Base-by-base conservation (phyloP, 257 asterid species). In the Linderniella brevidens region DNA sequence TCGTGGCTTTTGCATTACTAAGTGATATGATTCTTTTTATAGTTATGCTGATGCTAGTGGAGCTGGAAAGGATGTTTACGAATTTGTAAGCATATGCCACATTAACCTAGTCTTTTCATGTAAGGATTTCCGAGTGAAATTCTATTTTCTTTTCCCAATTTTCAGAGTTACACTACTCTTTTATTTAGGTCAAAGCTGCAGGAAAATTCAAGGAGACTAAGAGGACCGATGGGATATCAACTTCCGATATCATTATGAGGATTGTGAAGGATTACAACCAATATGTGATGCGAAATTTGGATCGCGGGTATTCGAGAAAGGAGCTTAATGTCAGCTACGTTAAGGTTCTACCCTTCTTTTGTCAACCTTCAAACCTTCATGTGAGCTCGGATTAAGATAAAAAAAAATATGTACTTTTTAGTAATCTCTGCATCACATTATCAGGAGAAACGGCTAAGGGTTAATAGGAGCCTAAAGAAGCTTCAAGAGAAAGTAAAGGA, bases 41-140 rank as follows among this genome's bases (percentile, higher is more conserved):
- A 78, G 84, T 44, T 78, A 78, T 65, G 85, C 81, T 8, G 84
- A 75, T 72, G 64, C 85, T 51, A 75, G 85, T 67, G 90, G 85
- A 67, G 81, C 85, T 63, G 81, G 74, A 41, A 68, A 71, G 10
- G 88, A 78, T 64, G 88, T 74, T 53, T 78, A 78, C 64, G 83
- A 78, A 72, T 78, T 78, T 61, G 90, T 78, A 65, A 71, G 90
- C 50, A 25, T 25, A 25, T 25, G 32, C 32, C 32, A 25, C 32
- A 6, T 18, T 40, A 47, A 20, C 17, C 45, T 25, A 25, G 6
- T 25, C 32, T 49, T 10, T 15, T 11, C 51, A 37, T 3, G 17
- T 38, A 25, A 25, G 32, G 6, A 25, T 25, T 25, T 25, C 32
- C 32, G 32, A 25, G 32, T 25, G 32, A 25, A 25, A 25, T 25